Evolutionary conservation across 352 stramenopile genomes (phyloP), one percentile per base, ranked within the genome.

Genomic region (Globisporangium carolinianum): DNA sequence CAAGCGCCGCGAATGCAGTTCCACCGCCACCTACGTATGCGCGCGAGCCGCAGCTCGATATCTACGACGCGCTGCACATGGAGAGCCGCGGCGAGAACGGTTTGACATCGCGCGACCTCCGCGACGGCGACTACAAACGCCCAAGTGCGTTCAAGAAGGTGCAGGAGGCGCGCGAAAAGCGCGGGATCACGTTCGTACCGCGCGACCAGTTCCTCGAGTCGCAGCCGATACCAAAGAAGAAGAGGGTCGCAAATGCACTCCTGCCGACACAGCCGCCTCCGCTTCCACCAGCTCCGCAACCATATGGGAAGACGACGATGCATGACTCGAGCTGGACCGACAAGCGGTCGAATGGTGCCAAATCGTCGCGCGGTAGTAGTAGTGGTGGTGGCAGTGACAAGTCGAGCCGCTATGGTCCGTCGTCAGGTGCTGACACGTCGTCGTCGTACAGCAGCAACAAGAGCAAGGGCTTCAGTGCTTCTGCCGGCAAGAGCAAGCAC

Each of bases 61-160:
- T 86, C 60, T 83, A 83, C 65, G 72, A 83, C 47, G 76, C 76
- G 39, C 61, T 86, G 36, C 63, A 76, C 48, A 61, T 86, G n/a
- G 70, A 83, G 10, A 56, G 53, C 18, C 53, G 36, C 41, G 41
- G 74, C 47, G 71, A 79, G 46, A 73, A 63, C 54, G 51, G 54
- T n/a, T 50, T 60, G 36, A 66, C 67, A 38, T 58, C 60, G 54
- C 60, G 66, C 5, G 72, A 83, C 24, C 63, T 66, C 10, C 54
- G 63, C 4, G 57, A 64, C 37, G 53, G 64, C 43, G 56, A 54
- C 47, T 81, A 67, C 66, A 86, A 86, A 56, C 73, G 76, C n/a
- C 69, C 76, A 15, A 84, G 43, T 60, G 62, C 54, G 14, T 83
- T 84, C 67, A 82, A 75, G 52, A 86, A 79, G 49, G 67, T 77